Evolutionary conservation across 75 land plant species (phyloP).

Genomic region (Chamaecyparis obtusa): DNA sequence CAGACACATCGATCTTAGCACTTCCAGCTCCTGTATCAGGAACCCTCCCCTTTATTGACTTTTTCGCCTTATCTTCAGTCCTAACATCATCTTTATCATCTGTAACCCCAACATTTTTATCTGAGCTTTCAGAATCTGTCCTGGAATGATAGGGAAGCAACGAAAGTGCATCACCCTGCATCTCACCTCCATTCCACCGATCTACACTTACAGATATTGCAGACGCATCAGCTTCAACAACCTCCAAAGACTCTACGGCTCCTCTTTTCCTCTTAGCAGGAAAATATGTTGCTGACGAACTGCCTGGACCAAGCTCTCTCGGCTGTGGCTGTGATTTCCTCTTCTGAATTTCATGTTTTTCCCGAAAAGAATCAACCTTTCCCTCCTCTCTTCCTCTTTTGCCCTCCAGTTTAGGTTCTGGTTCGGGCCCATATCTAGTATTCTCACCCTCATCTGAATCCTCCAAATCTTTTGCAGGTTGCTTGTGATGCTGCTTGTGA

Average conservation of each 20-base stretch:
- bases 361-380: not conserved
- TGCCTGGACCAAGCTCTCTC: constrained; percentile 9
- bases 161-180: constrained; percentile 7
- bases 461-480: constrained; percentile 5
- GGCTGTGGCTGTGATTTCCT: constrained; percentile 2
- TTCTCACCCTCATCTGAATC: constrained; percentile 9
- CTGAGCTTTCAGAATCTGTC: constrained; percentile 8
- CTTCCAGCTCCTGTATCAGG: not conserved
- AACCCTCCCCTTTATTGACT: not conserved
- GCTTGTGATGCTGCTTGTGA: constrained; percentile 13
- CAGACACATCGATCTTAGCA: not conserved
- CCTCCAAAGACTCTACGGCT: not conserved
- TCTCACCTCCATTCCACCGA: constrained; percentile 14
- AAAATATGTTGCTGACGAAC: constrained; percentile 7
- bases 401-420: constrained; percentile 4
- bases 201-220: not conserved
- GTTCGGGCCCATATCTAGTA: constrained; percentile 10
- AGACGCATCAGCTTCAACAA: not conserved
- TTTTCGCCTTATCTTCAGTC: constrained; percentile 10
- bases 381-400: constrained; percentile 13
- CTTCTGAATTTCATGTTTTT: constrained; percentile 9
- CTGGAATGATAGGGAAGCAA: constrained; percentile 11
- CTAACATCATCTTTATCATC: constrained; percentile 4
- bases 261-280: constrained; percentile 6
- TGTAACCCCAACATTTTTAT: not conserved